Conservation (phyloP, 805 yeast species). For the Kluyveromyces aestuarii region DNA sequence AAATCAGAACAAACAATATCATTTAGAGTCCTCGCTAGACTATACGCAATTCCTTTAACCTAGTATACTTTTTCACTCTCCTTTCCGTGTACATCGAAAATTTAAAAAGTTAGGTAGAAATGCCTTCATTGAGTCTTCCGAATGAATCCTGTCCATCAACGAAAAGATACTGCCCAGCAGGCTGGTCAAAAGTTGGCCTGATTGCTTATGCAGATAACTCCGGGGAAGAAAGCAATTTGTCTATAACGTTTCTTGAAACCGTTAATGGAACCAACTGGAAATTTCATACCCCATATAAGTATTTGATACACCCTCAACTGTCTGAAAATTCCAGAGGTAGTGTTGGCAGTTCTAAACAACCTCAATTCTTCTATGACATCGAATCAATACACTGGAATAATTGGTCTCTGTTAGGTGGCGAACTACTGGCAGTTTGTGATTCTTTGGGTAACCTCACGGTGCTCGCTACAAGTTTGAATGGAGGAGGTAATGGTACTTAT, state of each 20-base stretch:
- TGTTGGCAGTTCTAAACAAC: slow-evolving; percentile 16
- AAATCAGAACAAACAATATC: background rate
- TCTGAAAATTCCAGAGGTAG: slow-evolving; percentile 13
- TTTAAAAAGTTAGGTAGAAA: background rate
- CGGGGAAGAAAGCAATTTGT: slow-evolving; percentile 32
- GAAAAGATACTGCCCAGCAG: slow-evolving; percentile 25
- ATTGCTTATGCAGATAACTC: slow-evolving; percentile 55
- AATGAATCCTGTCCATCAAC: background rate
- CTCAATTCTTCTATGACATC: slow-evolving; percentile 30
- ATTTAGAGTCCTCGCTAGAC: too few species aligned
- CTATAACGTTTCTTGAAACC: slow-evolving; percentile 62
- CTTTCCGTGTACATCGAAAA: background rate
- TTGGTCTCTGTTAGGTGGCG: slow-evolving; percentile 40
- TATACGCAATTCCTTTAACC: background rate
- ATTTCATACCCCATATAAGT: slow-evolving; percentile 38
- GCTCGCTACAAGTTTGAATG: slow-evolving; percentile 41
- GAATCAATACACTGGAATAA: slow-evolving; percentile 62
- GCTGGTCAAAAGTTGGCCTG: slow-evolving; percentile 83
- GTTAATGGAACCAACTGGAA: slow-evolving; percentile 74
- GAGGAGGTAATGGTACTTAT: slow-evolving; percentile 25
- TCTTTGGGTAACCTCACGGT: slow-evolving; percentile 56
- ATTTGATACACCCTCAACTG: slow-evolving; percentile 25
- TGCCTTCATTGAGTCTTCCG: background rate
- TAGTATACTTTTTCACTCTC: too few species aligned
- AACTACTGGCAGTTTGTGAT: slow-evolving; percentile 77